Evolutionary conservation across 768 basidiomycete species (phyloP).

Genomic region (Naganishia vaughanmartiniae): DNA sequence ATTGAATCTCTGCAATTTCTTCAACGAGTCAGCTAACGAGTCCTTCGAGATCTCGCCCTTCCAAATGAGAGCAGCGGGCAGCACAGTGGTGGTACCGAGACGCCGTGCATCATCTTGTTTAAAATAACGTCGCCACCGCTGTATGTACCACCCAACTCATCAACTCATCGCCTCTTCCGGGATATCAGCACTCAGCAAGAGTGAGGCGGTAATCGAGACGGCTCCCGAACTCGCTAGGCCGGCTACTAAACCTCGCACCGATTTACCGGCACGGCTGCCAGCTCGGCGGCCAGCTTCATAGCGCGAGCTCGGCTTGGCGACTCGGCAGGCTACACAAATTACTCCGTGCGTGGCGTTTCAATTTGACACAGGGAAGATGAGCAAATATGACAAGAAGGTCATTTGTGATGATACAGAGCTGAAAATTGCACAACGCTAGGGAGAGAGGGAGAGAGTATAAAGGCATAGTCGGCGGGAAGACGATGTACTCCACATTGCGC

Average conservation of each 20-base stretch:
- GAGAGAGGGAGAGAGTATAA: background rate
- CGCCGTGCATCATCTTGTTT: no score
- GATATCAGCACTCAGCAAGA: no score
- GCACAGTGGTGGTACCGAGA: no score
- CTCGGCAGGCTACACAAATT: background rate
- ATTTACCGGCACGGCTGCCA: background rate
- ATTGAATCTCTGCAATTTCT: no score
- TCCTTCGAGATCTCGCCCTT: no score
- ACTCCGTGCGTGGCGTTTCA: background rate
- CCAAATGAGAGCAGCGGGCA: no score
- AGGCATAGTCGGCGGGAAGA: background rate
- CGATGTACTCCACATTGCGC: background rate
- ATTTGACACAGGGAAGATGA: background rate
- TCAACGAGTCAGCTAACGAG: no score
- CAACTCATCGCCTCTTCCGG: no score
- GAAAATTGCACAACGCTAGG: conserved; percentile 1
- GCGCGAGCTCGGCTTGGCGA: background rate
- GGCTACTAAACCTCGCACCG: background rate
- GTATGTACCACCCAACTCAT: no score
- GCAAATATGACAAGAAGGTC: background rate
- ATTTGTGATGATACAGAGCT: background rate
- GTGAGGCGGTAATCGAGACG: no score
- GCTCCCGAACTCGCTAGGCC: background rate
- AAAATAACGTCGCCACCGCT: no score
- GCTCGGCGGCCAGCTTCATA: background rate